Conservation (phyloP, 2,329 filamentous ascomycete species). For the Venturia aucupariae region DNA sequence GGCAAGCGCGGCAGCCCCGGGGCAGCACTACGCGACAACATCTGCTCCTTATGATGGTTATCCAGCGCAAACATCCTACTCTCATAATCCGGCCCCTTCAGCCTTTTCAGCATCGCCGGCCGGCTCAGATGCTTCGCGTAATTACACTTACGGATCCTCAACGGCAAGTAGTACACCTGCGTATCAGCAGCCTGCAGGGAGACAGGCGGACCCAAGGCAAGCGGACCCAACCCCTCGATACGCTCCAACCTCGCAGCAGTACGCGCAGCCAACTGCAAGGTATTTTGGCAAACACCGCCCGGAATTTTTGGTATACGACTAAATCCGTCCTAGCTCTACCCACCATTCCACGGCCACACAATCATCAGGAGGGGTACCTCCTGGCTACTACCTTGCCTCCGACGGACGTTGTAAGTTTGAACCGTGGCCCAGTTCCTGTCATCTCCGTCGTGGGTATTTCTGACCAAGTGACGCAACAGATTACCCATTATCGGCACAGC, state of each 20-base stretch:
- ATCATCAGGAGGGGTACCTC: not conserved
- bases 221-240: not conserved
- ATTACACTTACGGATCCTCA: not conserved
- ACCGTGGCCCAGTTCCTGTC: not conserved
- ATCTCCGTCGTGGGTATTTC: not conserved
- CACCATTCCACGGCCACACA: not conserved
- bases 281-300: slow-evolving; percentile 33
- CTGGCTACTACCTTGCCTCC: slow-evolving; percentile 10
- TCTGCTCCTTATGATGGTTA: not conserved
- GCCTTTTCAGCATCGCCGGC: not conserved
- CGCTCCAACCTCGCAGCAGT: slow-evolving; percentile 7
- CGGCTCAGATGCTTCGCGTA: not conserved
- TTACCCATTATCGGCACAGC: not conserved
- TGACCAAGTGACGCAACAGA: not conserved
- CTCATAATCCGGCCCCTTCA: not conserved
- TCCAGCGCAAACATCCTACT: not conserved
- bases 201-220: not conserved
- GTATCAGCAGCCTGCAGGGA: not conserved
- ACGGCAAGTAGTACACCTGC: not conserved
- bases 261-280: slow-evolving; percentile 24
- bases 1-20: not conserved
- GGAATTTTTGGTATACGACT: slow-evolving; percentile 31
- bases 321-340: slow-evolving; percentile 21
- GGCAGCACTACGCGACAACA: not conserved
- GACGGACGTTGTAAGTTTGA: slow-evolving; percentile 13